Conservation (phyloP, 2,329 filamentous ascomycete genomes). For the Ilyonectria mors-panacis region DNA sequence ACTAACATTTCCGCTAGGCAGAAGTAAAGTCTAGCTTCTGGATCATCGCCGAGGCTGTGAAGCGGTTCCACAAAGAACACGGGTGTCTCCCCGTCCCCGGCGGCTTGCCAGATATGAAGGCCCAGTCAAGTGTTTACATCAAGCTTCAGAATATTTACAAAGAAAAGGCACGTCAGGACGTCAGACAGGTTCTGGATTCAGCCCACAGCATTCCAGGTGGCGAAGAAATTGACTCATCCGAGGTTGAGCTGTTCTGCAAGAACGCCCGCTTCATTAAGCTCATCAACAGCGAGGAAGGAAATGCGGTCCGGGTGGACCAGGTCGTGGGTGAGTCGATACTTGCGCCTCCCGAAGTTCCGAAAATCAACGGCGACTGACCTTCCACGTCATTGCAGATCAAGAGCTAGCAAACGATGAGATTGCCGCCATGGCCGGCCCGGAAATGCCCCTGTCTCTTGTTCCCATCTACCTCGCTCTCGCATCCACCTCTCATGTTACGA, state of each 20-base stretch:
- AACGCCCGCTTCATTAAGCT: constrained; percentile 94
- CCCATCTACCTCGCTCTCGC: constrained; percentile 79
- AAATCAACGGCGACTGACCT: constrained; percentile 8
- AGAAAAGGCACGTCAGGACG: constrained; percentile 83
- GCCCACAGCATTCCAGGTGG: constrained; percentile 69
- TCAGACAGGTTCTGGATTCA: constrained; percentile 78
- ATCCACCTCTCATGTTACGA: constrained; percentile 64
- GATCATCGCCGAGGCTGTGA: constrained; percentile 87
- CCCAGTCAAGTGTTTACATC: constrained; percentile 90
- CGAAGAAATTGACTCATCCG: constrained; percentile 73
- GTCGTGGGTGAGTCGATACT: constrained; percentile 65
- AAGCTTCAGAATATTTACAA: constrained; percentile 95
- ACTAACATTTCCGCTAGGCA: constrained; percentile 48
- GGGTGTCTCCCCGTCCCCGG: constrained; percentile 86
- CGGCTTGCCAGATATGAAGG: constrained; percentile 97
- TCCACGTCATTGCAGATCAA: constrained; percentile 57
- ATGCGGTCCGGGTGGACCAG: constrained; percentile 65
- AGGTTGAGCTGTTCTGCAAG: constrained; percentile 95
- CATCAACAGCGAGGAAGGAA: constrained; percentile 70
- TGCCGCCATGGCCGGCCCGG: constrained; percentile 61
- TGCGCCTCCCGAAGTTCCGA: neutral
- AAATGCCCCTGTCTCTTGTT: constrained; percentile 72
- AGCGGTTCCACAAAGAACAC: constrained; percentile 81
- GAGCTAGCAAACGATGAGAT: constrained; percentile 70
- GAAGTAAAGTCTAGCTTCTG: constrained; percentile 80